Conservation (phyloP, 768 basidiomycete genomes). For the Leccinum barrowsii region DNA sequence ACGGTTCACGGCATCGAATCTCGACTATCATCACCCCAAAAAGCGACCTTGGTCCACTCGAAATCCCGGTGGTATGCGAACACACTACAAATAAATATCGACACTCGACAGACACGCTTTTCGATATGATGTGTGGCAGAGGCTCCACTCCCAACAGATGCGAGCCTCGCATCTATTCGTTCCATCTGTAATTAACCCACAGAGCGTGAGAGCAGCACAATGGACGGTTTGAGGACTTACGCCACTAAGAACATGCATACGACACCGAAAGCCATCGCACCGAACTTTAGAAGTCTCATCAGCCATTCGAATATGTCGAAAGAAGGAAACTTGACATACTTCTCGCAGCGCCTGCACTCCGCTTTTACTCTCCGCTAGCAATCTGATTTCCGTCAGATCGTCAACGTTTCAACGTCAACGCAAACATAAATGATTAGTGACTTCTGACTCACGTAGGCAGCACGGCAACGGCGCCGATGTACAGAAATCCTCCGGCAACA, state of each 20-base stretch:
- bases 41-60: neutral
- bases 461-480: slow-evolving; percentile 91
- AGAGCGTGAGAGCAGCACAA: slow-evolving; percentile 17
- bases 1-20: slow-evolving; percentile 26
- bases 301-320: slow-evolving; percentile 15
- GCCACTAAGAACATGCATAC: slow-evolving; percentile 89
- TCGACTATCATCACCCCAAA: slow-evolving; percentile 7
- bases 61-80: neutral
- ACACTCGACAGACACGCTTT: neutral
- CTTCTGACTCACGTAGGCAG: slow-evolving; percentile 70
- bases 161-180: slow-evolving; percentile 51
- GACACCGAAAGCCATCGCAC: slow-evolving; percentile 88
- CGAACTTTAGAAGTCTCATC: slow-evolving; percentile 56
- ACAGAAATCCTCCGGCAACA: slow-evolving; percentile 88
- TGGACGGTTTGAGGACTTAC: slow-evolving; percentile 48
- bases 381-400: slow-evolving; percentile 38
- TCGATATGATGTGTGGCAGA: neutral
- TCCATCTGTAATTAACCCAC: slow-evolving; percentile 53
- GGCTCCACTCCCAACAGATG: slow-evolving; percentile 4
- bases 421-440: slow-evolving; percentile 1
- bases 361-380: slow-evolving; percentile 85
- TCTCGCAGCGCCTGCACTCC: slow-evolving; percentile 88
- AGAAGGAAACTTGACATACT: slow-evolving; percentile 37
- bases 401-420: neutral
- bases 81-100: slow-evolving; percentile 6